Evolutionary conservation across 306 rosid species (phyloP), one percentile per base, ranked within the genome.

Genomic region (Cicer chorassanicum): DNA sequence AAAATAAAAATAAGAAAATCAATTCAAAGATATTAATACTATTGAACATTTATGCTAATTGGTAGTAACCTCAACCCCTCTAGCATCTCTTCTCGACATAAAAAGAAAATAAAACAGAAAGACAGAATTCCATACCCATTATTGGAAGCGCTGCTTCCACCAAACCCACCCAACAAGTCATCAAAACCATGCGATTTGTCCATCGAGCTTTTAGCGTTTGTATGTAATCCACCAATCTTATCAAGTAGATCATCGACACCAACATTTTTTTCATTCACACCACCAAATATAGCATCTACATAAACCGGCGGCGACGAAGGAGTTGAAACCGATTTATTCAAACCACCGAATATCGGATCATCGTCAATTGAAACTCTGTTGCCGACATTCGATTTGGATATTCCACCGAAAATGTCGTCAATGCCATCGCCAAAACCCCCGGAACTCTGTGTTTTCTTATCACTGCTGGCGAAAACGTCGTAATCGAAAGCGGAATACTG

Each of bases 101-200:
- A 6, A 19, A 44, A 21, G 21, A 43, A 44, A 5, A 48, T 18
- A 8, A 48, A 48, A 1, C 15, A 75, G 40, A 46, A 10, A 29
- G n/a, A 39, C 51, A 53, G 62, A 8, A 1, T 4, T 34, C 68
- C 75, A 64, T 89, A 92, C 99, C 99, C 84, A 39, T 65, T 73
- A 77, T 77, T 82, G 4, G 82, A 73, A 82, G 76, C 53, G 63
- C 36, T 77, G 81, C 66, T 84, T 50, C 78, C 85, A 76, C 89
- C 89, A 89, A 94, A 92, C 11, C 97, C 97, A 34, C 91, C 83
- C 67, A 92, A 82, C 84, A 94, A 80, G 13, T 89, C 97, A 84
- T 81, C 96, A 80, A 83, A 85, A 80, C 29, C 78, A 29, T 71
- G 72, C 9, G 71, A 45, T 18, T 51, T 75, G n/a, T 57, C 42